phyloP scores from a whole-genome alignment of 495 filamentous ascomycete species.

The Aspergillus wentii region DNA sequence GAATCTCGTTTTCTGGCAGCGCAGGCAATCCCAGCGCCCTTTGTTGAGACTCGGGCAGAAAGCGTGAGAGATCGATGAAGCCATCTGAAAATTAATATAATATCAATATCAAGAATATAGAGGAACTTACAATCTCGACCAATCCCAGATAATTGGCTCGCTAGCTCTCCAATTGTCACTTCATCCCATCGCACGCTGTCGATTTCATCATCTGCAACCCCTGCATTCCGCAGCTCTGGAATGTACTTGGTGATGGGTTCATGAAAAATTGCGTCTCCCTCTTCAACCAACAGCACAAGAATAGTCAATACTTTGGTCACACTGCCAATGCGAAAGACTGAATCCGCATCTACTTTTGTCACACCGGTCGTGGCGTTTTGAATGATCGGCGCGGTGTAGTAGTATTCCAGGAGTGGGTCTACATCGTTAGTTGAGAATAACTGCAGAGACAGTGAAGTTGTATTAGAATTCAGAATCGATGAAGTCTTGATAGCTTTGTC shows the following conservation, averaged over 20 bases:
- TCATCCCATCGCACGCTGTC: conserved; percentile 38
- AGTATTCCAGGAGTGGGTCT: conserved; percentile 36
- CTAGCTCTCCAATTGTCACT: conserved; percentile 41
- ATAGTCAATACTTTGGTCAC: conserved; percentile 44
- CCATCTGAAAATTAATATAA: background rate
- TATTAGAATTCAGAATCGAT: conserved; percentile 14
- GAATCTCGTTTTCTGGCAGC: too few species aligned
- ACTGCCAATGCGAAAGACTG: conserved; percentile 44
- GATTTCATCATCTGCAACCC: conserved; percentile 4
- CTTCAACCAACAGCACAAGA: conserved; percentile 39
- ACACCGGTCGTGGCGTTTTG: conserved; percentile 7
- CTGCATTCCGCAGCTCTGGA: conserved; percentile 39
- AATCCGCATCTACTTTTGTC: conserved; percentile 17
- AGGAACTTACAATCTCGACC: conserved; percentile 30
- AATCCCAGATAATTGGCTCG: conserved; percentile 39
- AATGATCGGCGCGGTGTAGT: conserved; percentile 40
- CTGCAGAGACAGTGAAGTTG: conserved; percentile 46
- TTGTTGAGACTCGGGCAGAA: background rate
- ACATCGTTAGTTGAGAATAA: conserved; percentile 43
- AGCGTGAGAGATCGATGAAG: background rate
- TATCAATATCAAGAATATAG: conserved; percentile 17
- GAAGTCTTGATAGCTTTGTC: conserved; percentile 5
- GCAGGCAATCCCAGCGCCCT: conserved; percentile 38
- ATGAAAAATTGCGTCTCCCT: conserved; percentile 41
- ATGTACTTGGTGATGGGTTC: conserved; percentile 45